phyloP scores from a whole-genome alignment of 2,329 filamentous ascomycete genomes.

The Herpotrichia juniperi region DNA sequence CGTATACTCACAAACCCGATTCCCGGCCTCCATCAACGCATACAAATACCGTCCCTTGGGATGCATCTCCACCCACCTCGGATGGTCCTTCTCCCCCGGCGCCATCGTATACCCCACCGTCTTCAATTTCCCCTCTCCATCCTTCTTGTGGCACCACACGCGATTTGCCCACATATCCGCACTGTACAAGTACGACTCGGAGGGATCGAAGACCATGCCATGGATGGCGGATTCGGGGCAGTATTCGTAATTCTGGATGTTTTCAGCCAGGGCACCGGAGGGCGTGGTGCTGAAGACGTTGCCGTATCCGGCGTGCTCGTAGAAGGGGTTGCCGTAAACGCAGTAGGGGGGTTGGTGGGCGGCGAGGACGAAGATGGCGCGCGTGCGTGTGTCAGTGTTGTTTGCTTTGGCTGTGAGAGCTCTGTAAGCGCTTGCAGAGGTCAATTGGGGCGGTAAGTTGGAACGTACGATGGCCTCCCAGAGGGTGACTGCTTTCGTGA shows the following conservation, averaged over 20 bases:
- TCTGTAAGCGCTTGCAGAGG: background rate
- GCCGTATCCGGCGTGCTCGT: constrained; percentile 80
- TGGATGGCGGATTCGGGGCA: constrained; percentile 74
- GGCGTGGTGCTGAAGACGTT: constrained; percentile 72
- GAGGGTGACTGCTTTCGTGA: constrained; percentile 75
- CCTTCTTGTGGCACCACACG: constrained; percentile 83
- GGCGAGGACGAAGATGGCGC: constrained; percentile 87
- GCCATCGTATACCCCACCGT: constrained; percentile 76
- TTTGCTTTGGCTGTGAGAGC: constrained; percentile 66
- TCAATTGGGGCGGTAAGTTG: background rate
- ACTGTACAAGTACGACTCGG: constrained; percentile 77
- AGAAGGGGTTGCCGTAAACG: constrained; percentile 91
- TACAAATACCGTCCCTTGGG: constrained; percentile 80
- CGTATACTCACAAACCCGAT: constrained; percentile 80
- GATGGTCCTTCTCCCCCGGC: constrained; percentile 74
- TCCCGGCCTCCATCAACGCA: constrained; percentile 88
- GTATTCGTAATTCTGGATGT: constrained; percentile 77
- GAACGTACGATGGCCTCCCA: constrained; percentile 73
- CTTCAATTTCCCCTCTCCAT: constrained; percentile 65
- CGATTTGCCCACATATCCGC: constrained; percentile 80
- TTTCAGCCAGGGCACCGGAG: constrained; percentile 63
- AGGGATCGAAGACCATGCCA: constrained; percentile 80
- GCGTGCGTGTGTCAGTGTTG: constrained; percentile 75
- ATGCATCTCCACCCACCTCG: constrained; percentile 87
- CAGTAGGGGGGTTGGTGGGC: constrained; percentile 77